These are phyloP conservation scores for Calvatia gigantea DNA, from an alignment of 768 basidiomycete species.

Conservation along the genomic window DNA sequence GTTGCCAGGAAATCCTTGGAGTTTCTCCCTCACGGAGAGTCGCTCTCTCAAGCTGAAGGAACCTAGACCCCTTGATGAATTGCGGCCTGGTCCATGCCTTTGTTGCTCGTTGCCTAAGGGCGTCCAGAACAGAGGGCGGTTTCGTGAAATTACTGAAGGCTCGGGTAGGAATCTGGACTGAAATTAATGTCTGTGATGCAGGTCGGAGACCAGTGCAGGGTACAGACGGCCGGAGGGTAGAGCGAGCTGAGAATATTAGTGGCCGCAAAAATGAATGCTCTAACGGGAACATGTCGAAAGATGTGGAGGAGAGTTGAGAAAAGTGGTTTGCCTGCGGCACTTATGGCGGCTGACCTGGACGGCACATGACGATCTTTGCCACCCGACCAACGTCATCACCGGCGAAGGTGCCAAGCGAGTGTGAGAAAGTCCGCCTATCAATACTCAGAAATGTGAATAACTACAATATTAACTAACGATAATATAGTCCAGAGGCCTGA, in stretches of 20 bases:
- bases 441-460: not conserved
- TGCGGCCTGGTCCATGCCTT: not conserved
- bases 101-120: not conserved
- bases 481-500: not conserved
- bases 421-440: not conserved
- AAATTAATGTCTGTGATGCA: not conserved
- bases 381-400: conserved; percentile 4
- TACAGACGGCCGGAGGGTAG: not conserved
- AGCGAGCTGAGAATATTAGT: not conserved
- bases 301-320: not conserved
- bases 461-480: conserved; percentile 2
- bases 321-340: not conserved
- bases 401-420: not conserved
- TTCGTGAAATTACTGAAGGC: not conserved
- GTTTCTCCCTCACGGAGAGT: not conserved
- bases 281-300: not conserved
- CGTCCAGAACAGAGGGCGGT: not conserved
- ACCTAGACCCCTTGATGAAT: not conserved
- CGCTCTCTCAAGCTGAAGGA: not conserved
- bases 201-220: not conserved
- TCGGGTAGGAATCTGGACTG: not conserved
- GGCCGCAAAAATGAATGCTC: not conserved
- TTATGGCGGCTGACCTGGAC: too few relatives aligned
- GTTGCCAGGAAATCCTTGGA: conserved; percentile 3
- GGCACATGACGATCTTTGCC: not conserved